Conservation (phyloP, 805 yeast genomes). For the Yarrowia osloensis region DNA sequence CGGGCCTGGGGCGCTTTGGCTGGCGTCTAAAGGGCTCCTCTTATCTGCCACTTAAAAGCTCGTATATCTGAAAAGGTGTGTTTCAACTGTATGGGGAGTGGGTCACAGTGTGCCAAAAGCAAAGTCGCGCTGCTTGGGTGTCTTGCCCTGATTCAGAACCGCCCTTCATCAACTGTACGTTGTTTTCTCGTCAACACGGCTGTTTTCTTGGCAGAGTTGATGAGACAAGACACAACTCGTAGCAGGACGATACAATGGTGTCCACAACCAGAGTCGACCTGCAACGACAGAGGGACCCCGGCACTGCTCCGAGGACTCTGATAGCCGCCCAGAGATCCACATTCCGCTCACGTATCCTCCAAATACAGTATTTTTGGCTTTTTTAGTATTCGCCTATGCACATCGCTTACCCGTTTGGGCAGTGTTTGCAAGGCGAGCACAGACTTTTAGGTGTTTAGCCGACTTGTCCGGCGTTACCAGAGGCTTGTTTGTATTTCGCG, state of each 20-base stretch:
- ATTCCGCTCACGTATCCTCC: not conserved
- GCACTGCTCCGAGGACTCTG: too few species aligned
- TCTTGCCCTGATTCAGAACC: conserved; percentile 2
- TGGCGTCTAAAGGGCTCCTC: not conserved
- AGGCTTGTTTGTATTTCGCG: not conserved
- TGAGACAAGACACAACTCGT: too few species aligned
- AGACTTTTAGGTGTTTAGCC: not conserved
- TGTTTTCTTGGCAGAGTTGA: not conserved
- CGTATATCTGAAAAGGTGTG: conserved; percentile 5
- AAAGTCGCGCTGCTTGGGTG: not conserved
- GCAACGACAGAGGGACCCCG: too few species aligned
- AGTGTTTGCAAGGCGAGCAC: not conserved
- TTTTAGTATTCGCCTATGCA: conserved; percentile 13
- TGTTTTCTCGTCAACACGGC: not conserved
- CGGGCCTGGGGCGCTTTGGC: too few species aligned
- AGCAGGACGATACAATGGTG: too few species aligned
- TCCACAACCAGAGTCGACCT: too few species aligned
- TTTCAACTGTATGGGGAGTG: not conserved
- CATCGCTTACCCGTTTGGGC: not conserved
- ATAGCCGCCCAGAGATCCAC: too few species aligned
- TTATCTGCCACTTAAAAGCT: conserved; percentile 3
- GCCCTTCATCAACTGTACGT: too few species aligned
- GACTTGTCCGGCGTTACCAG: not conserved
- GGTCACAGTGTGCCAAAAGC: not conserved
- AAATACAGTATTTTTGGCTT: not conserved